Conservation (phyloP, 148 eudicot genomes). For the Persicaria tinctoria region DNA sequence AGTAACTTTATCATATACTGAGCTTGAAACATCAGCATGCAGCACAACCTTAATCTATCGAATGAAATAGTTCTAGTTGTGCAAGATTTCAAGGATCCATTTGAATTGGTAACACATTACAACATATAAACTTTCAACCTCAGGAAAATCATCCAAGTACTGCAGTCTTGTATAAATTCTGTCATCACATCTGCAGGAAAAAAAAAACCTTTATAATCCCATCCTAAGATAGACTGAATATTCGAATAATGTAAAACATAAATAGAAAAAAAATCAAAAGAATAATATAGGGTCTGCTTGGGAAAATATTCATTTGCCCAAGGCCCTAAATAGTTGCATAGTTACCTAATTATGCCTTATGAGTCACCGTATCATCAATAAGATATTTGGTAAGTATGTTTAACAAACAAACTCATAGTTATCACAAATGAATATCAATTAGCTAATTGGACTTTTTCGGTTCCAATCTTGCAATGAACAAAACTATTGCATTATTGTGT, state of each 20-base stretch:
- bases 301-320: too few species aligned
- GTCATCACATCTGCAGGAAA: slow-evolving; percentile 73
- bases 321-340: too few species aligned
- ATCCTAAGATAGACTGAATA: background rate
- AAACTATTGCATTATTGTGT: background rate
- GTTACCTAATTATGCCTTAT: too few species aligned
- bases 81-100: background rate
- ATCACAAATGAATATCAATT: background rate
- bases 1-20: slow-evolving; percentile 70
- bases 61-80: background rate
- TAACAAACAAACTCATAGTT: background rate
- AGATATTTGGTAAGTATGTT: background rate
- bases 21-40: slow-evolving; percentile 79
- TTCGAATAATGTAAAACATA: too few species aligned
- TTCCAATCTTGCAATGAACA: background rate
- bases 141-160: slow-evolving; percentile 93
- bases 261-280: too few species aligned
- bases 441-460: background rate
- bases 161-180: slow-evolving; percentile 95
- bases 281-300: too few species aligned
- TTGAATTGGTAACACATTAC: background rate
- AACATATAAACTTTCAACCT: slow-evolving; percentile 29
- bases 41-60: slow-evolving; percentile 82
- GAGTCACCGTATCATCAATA: too few species aligned
- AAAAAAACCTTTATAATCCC: slow-evolving; percentile 1